Percentiles rank a stretch among this genome's conserved stretches.
phyloP scores from a whole-genome alignment of 345 rosid genomes.

The Ceriops zippeliana region DNA sequence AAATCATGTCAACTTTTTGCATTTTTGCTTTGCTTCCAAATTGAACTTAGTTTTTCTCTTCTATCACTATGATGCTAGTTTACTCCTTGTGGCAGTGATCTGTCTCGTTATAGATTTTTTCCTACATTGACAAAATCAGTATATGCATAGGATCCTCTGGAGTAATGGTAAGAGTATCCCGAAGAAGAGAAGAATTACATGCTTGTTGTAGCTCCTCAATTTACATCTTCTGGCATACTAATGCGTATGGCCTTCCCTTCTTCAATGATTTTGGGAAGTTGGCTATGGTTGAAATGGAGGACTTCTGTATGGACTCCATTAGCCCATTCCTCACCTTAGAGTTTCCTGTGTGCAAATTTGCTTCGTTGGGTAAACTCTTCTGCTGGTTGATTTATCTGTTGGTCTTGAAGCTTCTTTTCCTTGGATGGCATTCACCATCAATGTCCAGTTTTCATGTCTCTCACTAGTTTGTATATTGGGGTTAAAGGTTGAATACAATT shows the following conservation, averaged over 20 bases:
- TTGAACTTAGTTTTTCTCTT: too few relatives aligned
- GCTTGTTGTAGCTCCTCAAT: conserved; percentile 91
- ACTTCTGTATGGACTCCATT: conserved; percentile 68
- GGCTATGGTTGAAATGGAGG: conserved; percentile 50
- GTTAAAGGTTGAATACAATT: neutral
- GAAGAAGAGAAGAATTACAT: neutral
- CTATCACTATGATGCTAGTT: too few relatives aligned
- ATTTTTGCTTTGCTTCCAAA: too few relatives aligned
- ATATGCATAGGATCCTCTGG: too few relatives aligned
- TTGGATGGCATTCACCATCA: conserved; percentile 44
- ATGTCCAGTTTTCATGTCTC: conserved; percentile 55
- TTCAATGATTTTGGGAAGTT: conserved; percentile 55
- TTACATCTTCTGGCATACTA: conserved; percentile 87
- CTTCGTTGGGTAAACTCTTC: conserved; percentile 59
- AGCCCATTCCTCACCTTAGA: conserved; percentile 65
- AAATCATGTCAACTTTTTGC: too few relatives aligned
- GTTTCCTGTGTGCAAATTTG: conserved; percentile 21
- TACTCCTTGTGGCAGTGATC: conserved; percentile 41
- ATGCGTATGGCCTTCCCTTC: conserved; percentile 82
- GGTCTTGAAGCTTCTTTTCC: conserved; percentile 46
- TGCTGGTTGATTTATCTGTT: conserved; percentile 58
- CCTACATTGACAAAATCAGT: conserved; percentile 29
- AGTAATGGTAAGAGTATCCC: neutral
- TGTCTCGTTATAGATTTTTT: conserved; percentile 89
- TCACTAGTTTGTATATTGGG: conserved; percentile 17